phyloP scores from a whole-genome alignment of 2,329 filamentous ascomycete species.

The Hypocreales sp. region DNA sequence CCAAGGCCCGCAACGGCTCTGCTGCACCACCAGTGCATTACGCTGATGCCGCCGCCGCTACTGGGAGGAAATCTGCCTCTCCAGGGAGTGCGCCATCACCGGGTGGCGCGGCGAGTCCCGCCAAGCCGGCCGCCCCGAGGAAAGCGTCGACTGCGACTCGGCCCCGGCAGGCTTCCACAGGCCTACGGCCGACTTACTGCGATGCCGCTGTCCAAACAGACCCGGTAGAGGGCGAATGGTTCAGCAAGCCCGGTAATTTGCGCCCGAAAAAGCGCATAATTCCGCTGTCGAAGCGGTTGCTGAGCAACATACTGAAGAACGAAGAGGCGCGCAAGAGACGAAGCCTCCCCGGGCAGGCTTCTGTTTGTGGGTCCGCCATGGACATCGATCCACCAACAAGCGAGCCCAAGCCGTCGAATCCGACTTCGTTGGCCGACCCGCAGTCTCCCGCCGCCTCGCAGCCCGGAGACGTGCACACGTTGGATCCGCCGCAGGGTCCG shows the following conservation, averaged over 20 bases:
- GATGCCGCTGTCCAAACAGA: conserved; percentile 40
- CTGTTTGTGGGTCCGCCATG: conserved; percentile 20
- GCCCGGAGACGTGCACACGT: conserved; percentile 10
- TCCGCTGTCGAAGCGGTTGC: conserved; percentile 34
- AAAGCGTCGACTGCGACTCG: conserved; percentile 11
- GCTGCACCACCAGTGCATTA: conserved; percentile 23
- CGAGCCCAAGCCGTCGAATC: conserved; percentile 12
- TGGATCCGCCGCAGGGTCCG: conserved; percentile 16
- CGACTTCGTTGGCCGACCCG: conserved; percentile 8
- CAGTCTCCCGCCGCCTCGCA: conserved; percentile 10
- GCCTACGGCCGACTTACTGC: conserved; percentile 27
- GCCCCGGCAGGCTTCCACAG: conserved; percentile 23
- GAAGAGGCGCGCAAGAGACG: conserved; percentile 20
- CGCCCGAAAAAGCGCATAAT: conserved; percentile 31
- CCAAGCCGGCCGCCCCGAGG: conserved; percentile 12
- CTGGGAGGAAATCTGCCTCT: conserved; percentile 34
- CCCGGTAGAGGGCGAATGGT: conserved; percentile 36
- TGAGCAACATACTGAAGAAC: conserved; percentile 30
- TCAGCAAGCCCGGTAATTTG: conserved; percentile 20
- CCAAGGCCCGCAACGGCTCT: conserved; percentile 23
- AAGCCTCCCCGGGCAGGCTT: conserved; percentile 7
- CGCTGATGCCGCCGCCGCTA: conserved; percentile 35
- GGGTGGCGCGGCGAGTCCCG: conserved; percentile 6
- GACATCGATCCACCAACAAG: conserved; percentile 21
- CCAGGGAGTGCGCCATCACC: conserved; percentile 28